Conservation (phyloP, 306 rosid genomes). For the Cucurbita maxima region DNA sequence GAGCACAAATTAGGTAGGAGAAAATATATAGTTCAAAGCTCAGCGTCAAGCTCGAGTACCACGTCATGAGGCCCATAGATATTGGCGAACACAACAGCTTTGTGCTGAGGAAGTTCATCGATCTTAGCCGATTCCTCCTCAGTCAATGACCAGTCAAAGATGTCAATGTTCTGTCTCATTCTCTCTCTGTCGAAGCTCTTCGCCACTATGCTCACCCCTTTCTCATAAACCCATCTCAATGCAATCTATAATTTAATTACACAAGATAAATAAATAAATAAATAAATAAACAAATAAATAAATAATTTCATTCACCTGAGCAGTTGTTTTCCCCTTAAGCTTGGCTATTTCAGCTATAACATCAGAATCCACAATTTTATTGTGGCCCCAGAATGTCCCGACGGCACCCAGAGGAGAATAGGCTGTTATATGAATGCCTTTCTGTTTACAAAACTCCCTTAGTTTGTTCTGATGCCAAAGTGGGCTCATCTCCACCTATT, state of each 20-base stretch:
- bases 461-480: conserved; percentile 32
- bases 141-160: conserved; percentile 26
- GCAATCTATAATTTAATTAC: conserved; percentile 13
- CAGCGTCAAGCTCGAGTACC: conserved; percentile 20
- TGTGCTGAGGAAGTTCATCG: conserved; percentile 21
- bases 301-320: conserved; percentile 22
- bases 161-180: conserved; percentile 28
- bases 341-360: conserved; percentile 21
- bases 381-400: conserved; percentile 19
- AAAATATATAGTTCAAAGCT: conserved; percentile 5
- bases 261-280: background rate
- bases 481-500: conserved; percentile 40
- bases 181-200: conserved; percentile 32
- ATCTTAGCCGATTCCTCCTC: conserved; percentile 21
- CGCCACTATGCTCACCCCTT: conserved; percentile 26
- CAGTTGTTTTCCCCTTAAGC: conserved; percentile 23
- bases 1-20: too few species aligned
- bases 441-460: conserved; percentile 24
- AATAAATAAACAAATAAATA: too few species aligned
- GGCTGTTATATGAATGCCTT: conserved; percentile 33
- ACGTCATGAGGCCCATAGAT: conserved; percentile 24
- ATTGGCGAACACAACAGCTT: conserved; percentile 18
- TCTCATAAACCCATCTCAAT: conserved; percentile 37
- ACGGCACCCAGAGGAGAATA: conserved; percentile 32
- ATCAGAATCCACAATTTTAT: conserved; percentile 14